Conservation (phyloP, 305 asterid species). For the Solanum chacoense region DNA sequence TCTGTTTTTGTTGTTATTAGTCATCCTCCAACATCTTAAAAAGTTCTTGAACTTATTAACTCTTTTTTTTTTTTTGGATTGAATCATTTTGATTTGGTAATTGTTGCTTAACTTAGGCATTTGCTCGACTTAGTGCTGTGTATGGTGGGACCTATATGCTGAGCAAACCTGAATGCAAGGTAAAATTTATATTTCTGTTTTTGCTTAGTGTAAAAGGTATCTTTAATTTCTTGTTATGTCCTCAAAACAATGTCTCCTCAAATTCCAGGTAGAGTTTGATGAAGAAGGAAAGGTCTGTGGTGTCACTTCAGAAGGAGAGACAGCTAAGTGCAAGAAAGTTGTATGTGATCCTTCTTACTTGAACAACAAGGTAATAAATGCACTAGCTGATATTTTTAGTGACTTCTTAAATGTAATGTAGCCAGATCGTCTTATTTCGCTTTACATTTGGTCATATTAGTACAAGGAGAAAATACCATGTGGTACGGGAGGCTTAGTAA, state of each 20-base stretch:
- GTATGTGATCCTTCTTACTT: conserved; percentile 97
- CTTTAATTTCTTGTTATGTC: neutral
- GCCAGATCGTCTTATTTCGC: neutral
- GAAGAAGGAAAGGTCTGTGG: conserved; percentile 85
- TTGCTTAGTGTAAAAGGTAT: neutral
- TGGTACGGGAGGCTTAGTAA: neutral
- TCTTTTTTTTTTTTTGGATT: neutral
- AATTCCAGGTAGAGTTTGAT: conserved; percentile 70
- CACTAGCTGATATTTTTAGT: neutral
- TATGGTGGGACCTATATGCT: conserved; percentile 99
- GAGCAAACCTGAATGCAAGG: conserved; percentile 95
- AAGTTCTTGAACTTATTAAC: neutral
- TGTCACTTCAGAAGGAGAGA: conserved; percentile 94
- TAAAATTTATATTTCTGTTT: conserved; percentile 9
- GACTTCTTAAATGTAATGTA: neutral
- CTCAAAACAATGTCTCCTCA: neutral
- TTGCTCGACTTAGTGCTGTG: conserved; percentile 96
- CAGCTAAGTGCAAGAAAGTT: conserved; percentile 90
- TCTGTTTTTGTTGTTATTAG: neutral
- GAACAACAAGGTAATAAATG: conserved; percentile 52
- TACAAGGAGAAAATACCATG: neutral
- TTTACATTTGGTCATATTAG: neutral
- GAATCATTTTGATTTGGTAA: neutral
- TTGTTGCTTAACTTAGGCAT: conserved; percentile 40
- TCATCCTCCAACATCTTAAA: neutral